Evolutionary conservation across 2,329 filamentous ascomycete genomes (phyloP), one percentile per base, ranked within the genome.

Genomic region (Fusarium graminum): DNA sequence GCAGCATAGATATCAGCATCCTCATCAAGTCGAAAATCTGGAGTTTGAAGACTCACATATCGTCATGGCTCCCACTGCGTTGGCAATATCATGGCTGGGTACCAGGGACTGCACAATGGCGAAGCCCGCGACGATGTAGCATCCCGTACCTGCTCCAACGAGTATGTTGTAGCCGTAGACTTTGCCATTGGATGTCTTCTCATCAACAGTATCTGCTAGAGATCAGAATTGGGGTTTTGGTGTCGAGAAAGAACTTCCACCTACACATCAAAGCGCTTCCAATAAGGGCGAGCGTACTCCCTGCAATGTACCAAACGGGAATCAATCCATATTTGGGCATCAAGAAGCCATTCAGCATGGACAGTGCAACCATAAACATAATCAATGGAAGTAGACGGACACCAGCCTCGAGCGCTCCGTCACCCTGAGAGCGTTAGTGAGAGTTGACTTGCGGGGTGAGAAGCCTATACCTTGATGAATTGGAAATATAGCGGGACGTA

Each of bases 381-480:
- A 57, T 42, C 1, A 57, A 7, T 0, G 54, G 49, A 0, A 57
- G 49, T 2, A 57, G 3, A 1, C 54, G 39, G 3, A 54, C 9
- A 0, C 54, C 54, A 2, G 54, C 32, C 0, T 57, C 49, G 7
- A 57, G 54, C 0, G 54, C 39, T 4, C 40, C 49, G 4, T 57
- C 54, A 1, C 54, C 54, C 54, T 57, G 1, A 4, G 2, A 0
- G 4, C 12, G 8, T 57, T 1, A 57, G 32, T 22, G 10, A 0
- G 0, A 1, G 12, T 13, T 3, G 3, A 2, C 1, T 14, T 4
- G n/a, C 2, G 0, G 0, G 2, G 2, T 6, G 1, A 14, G 6
- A 4, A 17, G 0, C 1, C 2, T 14, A 4, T 16, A 54, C 54
- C 9, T 42, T 42, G 5, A 57, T 45, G 16, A 57, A 57, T 7